Percentiles rank a stretch among this genome's conserved stretches.
phyloP scores from a whole-genome alignment of 2,329 filamentous ascomycete species.

The Cercospora nicotianae region DNA sequence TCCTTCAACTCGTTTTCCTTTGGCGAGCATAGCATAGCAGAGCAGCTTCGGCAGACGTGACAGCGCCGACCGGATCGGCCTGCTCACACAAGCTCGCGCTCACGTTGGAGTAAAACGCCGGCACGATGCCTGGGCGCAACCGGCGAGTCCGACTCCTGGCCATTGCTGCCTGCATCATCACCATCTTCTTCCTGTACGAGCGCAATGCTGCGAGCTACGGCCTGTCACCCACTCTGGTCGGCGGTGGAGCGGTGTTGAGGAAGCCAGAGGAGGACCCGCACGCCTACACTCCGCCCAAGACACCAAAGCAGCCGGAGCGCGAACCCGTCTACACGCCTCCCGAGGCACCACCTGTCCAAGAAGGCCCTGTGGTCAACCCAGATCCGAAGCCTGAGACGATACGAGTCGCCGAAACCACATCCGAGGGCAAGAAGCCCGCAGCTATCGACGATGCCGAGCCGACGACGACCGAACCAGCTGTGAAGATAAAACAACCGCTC shows the following conservation, averaged over 20 bases:
- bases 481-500: constrained; percentile 5
- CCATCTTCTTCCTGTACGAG: constrained; percentile 32
- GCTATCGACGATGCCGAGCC: background rate
- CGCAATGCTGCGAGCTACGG: constrained; percentile 20
- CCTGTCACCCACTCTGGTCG: constrained; percentile 20
- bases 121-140: constrained; percentile 30
- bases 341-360: background rate
- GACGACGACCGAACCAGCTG: background rate
- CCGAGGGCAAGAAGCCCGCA: background rate
- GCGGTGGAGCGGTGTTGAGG: constrained; percentile 27
- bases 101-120: background rate
- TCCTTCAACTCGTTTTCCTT: background rate
- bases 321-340: constrained; percentile 12
- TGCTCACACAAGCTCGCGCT: constrained; percentile 11
- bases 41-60: constrained; percentile 3
- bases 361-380: constrained; percentile 7
- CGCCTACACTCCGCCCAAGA: constrained; percentile 11
- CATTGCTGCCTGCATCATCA: constrained; percentile 29
- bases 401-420: background rate
- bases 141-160: constrained; percentile 31
- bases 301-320: constrained; percentile 9
- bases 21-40: constrained; percentile 2
- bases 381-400: constrained; percentile 14
- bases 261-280: constrained; percentile 17
- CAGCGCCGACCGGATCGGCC: constrained; percentile 13